A percentile compares a stretch with the other conserved stretches of the same genome.
These are phyloP conservation scores for Pisolithus thermaeus DNA, from an alignment of 1,284 basidiomycete species.

Conservation along the genomic window DNA sequence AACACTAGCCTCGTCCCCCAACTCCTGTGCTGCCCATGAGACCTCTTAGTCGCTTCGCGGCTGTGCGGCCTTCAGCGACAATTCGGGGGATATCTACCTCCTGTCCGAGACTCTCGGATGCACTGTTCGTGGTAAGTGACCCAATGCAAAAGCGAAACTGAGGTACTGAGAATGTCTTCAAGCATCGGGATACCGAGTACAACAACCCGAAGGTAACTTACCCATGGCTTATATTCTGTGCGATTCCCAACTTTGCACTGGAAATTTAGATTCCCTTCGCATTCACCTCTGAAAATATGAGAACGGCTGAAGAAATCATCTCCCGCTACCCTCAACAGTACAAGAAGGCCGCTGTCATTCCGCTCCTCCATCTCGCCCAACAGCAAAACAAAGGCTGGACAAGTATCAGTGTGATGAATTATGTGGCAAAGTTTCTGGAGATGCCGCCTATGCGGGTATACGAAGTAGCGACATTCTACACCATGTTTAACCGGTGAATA, in stretches of 20 bases:
- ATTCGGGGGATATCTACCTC: slow-evolving; percentile 36
- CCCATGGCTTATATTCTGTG: slow-evolving; percentile 1
- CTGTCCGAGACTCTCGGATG: slow-evolving; percentile 39
- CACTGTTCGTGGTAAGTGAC: slow-evolving; percentile 47
- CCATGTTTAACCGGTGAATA: slow-evolving; percentile 92
- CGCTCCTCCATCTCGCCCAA: slow-evolving; percentile 93
- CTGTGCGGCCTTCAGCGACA: slow-evolving; percentile 15
- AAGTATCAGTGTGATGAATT: slow-evolving; percentile 99
- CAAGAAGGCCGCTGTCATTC: slow-evolving; percentile 97
- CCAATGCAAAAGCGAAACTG: slow-evolving; percentile 1
- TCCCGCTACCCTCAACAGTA: slow-evolving; percentile 93
- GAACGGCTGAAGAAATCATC: slow-evolving; percentile 86
- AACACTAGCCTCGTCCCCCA: background rate
- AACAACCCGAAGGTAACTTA: slow-evolving; percentile 77
- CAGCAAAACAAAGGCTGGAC: slow-evolving; percentile 99
- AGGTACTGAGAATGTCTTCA: slow-evolving; percentile 11
- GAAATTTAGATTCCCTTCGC: slow-evolving; percentile 82
- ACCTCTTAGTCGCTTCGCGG: slow-evolving; percentile 7
- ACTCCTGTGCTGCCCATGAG: slow-evolving; percentile 20
- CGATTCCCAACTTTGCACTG: background rate
- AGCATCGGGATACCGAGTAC: slow-evolving; percentile 93
- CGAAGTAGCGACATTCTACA: slow-evolving; percentile 99
- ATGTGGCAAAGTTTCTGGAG: slow-evolving; percentile 86
- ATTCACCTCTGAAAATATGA: slow-evolving; percentile 78
- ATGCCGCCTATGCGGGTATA: slow-evolving; percentile 99